Evolutionary conservation across 495 filamentous ascomycete species (phyloP).

Genomic region (Xylaria sp.): DNA sequence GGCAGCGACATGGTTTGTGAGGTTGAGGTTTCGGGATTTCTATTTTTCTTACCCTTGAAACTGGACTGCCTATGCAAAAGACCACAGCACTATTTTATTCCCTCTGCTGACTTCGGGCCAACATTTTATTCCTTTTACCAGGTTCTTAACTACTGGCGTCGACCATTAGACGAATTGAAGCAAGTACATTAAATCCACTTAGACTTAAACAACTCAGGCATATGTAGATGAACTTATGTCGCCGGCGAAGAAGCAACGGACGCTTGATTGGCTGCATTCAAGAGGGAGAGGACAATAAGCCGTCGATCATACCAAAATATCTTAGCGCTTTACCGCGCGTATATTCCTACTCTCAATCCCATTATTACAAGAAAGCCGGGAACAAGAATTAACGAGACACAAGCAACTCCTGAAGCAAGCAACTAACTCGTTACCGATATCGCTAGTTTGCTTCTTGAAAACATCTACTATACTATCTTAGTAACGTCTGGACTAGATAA

Average conservation of each 20-base stretch:
- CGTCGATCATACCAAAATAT: not conserved
- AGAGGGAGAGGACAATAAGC: too few relatives aligned
- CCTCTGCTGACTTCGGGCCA: too few relatives aligned
- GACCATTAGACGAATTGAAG: not conserved
- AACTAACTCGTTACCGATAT: not conserved
- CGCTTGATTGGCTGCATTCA: constrained; percentile 1
- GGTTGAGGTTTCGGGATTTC: not conserved
- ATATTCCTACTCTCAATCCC: not conserved
- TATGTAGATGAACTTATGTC: not conserved
- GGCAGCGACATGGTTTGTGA: not conserved
- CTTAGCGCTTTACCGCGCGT: constrained; percentile 5
- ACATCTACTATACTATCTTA: not conserved
- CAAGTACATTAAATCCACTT: not conserved
- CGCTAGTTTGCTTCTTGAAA: not conserved
- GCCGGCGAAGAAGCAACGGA: too few relatives aligned
- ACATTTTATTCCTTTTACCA: not conserved
- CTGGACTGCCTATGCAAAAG: not conserved
- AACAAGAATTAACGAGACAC: not conserved
- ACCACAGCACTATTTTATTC: too few relatives aligned
- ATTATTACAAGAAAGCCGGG: not conserved
- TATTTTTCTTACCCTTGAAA: constrained; percentile 14
- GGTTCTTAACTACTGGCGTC: not conserved
- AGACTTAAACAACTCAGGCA: too few relatives aligned
- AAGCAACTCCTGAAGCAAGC: not conserved
- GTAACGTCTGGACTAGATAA: not conserved